Conservation (phyloP, 2,329 filamentous ascomycete species). For the Mariannaea sp. region DNA sequence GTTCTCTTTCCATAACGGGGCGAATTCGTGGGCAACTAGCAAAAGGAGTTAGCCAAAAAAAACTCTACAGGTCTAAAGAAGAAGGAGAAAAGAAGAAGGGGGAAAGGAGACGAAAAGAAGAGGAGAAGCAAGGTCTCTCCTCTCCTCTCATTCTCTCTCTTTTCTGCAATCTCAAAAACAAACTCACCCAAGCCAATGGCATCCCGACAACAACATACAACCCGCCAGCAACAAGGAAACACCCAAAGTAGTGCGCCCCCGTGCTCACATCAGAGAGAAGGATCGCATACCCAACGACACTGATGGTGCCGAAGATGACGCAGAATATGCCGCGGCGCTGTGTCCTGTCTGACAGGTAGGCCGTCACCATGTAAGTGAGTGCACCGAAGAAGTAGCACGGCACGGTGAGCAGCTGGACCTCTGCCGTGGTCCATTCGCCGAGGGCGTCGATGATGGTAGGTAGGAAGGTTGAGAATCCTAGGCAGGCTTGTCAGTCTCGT, state of each 20-base stretch:
- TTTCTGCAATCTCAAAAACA: no score
- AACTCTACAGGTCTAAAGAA: no score
- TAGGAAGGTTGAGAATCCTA: constrained; percentile 75
- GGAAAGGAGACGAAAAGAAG: no score
- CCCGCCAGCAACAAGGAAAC: constrained; percentile 75
- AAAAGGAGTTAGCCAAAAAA: neutral
- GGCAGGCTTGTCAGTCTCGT: constrained; percentile 1
- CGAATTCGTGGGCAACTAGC: constrained; percentile 64
- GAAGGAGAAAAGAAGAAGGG: no score
- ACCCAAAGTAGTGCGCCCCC: constrained; percentile 74
- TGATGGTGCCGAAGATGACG: constrained; percentile 64
- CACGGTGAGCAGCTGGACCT: constrained; percentile 77
- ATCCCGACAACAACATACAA: constrained; percentile 66
- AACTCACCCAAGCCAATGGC: constrained; percentile 58
- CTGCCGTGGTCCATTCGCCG: constrained; percentile 63
- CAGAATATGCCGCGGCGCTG: constrained; percentile 70
- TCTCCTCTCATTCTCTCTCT: no score
- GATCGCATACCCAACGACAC: constrained; percentile 71
- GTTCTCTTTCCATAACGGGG: constrained; percentile 79
- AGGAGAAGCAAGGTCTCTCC: no score
- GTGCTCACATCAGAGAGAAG: constrained; percentile 64
- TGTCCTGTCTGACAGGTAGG: constrained; percentile 68
- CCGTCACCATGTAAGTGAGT: constrained; percentile 67
- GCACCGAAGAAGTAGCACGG: constrained; percentile 78
- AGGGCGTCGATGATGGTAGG: constrained; percentile 78